phyloP scores from a whole-genome alignment of 1,284 basidiomycete genomes.

The Psilocybe mexicana region DNA sequence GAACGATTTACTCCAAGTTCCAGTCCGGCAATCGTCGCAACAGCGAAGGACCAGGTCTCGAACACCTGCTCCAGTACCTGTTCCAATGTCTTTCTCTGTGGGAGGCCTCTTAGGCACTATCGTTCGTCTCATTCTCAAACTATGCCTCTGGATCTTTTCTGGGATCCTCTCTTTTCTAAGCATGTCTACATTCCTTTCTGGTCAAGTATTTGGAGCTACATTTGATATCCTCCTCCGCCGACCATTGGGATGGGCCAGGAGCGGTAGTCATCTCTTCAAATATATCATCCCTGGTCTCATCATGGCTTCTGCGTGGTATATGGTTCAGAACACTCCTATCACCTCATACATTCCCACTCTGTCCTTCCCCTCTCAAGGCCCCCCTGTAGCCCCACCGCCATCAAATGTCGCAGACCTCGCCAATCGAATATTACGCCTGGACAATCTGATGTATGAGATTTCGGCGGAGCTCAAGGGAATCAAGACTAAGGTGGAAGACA shows the following conservation, averaged over 20 bases:
- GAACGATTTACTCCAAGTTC: conserved; percentile 26
- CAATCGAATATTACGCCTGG: conserved; percentile 64
- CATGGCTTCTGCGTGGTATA: conserved; percentile 42
- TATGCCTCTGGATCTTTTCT: conserved; percentile 24
- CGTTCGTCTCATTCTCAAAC: conserved; percentile 29
- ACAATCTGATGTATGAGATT: conserved; percentile 59
- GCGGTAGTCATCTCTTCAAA: conserved; percentile 33
- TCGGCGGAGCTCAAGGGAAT: conserved; percentile 54
- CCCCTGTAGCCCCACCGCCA: conserved; percentile 49
- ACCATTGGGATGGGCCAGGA: conserved; percentile 43
- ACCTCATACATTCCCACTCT: conserved; percentile 24
- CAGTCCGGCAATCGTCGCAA: conserved; percentile 29
- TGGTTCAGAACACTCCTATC: conserved; percentile 32
- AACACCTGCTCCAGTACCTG: conserved; percentile 25
- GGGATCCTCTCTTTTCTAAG: conserved; percentile 32
- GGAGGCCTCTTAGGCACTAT: conserved; percentile 38
- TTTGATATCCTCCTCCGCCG: conserved; percentile 46
- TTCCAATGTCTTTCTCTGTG: conserved; percentile 30
- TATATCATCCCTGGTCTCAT: conserved; percentile 43
- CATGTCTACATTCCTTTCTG: conserved; percentile 40
- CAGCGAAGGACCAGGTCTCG: conserved; percentile 22
- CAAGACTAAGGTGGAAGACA: conserved; percentile 50
- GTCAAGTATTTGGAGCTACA: conserved; percentile 43
- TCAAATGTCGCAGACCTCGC: conserved; percentile 71
- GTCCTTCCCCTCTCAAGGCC: conserved; percentile 21